Evolutionary conservation across 192 early-diverging fungal genomes (phyloP), one percentile per base, ranked within the genome.

Genomic region (Coemansia nantahalensis): DNA sequence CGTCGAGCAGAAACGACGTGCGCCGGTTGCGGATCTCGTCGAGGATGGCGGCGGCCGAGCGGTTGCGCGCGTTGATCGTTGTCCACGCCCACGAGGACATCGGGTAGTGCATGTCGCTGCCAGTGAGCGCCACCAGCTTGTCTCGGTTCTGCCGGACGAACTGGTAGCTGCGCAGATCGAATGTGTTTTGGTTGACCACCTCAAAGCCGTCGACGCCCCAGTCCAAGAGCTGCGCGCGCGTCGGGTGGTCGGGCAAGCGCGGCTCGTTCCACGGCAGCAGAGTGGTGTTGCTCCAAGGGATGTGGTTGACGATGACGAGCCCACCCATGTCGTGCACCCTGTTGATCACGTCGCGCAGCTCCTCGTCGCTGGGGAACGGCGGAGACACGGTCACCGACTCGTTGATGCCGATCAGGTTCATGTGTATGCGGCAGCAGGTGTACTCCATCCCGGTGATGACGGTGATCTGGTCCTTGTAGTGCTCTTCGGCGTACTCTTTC

Each of bases 161-260:
- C 39, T 77, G n/a, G 80, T 83, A 77, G 16, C 81, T 82, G 19
- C 69, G 70, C 22, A 75, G 64, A 34, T 87, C 87, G 38, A 87
- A 72, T 1, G 71, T 80, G 23, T 56, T 65, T 18, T 83, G 78
- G 56, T 87, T 85, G 28, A 83, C 68, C 5, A 87, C 52, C 51
- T 89, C 85, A 51, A 89, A 80, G 1, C 84, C 85, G 48, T 87
- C 85, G 17, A 89, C 79, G n/a, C 87, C 85, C 83, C 80, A 78
- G 11, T 69, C 74, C 12, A 83, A 57, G 0, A 87, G 66, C 10
- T 68, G 49, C 38, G 81, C 65, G 31, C 81, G 54, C 12, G 81
- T 79, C 16, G 84, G 85, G 33, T 87, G 84, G 40, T 81, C 63
- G 12, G 79, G 82, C 43, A 89, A 65, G 7, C 82, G 78, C 22